Base-by-base conservation (phyloP, 805 yeast species). In the Lipomyces anomalus region DNA sequence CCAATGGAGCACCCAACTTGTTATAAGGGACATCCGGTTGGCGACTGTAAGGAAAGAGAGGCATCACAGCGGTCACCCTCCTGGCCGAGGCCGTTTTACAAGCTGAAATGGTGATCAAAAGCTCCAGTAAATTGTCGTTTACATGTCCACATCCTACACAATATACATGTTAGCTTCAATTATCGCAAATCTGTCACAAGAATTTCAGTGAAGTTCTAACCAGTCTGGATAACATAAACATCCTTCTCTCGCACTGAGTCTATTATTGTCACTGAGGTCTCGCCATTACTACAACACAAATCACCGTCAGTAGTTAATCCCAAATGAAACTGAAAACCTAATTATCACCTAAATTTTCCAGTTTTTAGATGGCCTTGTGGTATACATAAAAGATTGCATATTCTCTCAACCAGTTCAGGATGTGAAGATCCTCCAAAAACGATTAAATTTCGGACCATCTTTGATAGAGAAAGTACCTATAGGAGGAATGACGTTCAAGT, bases 181-280 rank as follows among this genome's bases (percentile, higher is more conserved):
- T 22, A 22, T 3, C 36, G 36, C 17, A 7, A 9, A 13, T 7
- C 36, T 7, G 9, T 7, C 36, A 11, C 4, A 5, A 17, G 17
- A 3, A n/a, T 11, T 20, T 18, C 21, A 20, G 29, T 2, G 24
- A 28, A 9, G 28, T 11, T 45, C 69, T 18, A 43, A 51, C 61
- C 61, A 33, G 81, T 74, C 65, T 88, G 96, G 40, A 89, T 74
- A 36, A 88, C 88, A 60, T 83, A 92, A 4, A 92, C 97, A 63
- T 92, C 97, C 66, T 92, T 92, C 55, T 89, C 97, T 61, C 99
- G 75, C 21, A 92, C 97, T 9, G 95, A 84, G 59, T 88, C 95
- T 44, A 75, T 74, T 45, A 92, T 78, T 46, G 82, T 83, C 47
- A 92, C 86, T 23, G 90, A 80, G 3, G 95, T 89, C 62, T 92